Evolutionary conservation across 768 basidiomycete species (phyloP).

Genomic region (Rhodotorula sphaerocarpa): DNA sequence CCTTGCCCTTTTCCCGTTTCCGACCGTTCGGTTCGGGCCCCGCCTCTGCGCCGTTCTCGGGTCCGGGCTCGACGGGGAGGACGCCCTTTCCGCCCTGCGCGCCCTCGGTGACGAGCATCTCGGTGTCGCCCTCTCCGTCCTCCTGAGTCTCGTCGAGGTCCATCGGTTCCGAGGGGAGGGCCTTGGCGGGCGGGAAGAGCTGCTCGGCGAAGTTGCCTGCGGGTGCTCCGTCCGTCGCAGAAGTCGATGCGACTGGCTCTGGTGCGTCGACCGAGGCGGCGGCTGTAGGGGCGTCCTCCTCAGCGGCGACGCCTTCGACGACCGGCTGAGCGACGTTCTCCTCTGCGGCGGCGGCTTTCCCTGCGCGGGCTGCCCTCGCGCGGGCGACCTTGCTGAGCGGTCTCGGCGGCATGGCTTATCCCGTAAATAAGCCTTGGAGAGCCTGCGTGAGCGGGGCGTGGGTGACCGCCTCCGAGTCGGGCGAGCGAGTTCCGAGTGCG

Average conservation of each 20-base stretch:
- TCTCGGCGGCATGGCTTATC: background rate
- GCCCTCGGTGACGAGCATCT: conserved; percentile 7
- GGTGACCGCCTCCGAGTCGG: too few relatives aligned
- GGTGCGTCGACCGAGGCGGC: conserved; percentile 6
- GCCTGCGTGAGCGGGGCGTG: too few relatives aligned
- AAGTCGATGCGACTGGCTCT: conserved; percentile 5
- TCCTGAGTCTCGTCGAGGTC: conserved; percentile 28
- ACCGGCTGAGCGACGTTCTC: conserved; percentile 3
- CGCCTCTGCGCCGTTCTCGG: background rate
- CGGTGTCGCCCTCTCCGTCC: conserved; percentile 24
- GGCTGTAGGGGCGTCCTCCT: too few relatives aligned
- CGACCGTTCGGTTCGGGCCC: background rate
- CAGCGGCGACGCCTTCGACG: too few relatives aligned
- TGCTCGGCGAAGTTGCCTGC: background rate
- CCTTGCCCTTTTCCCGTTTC: conserved; percentile 11
- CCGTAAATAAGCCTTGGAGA: too few relatives aligned
- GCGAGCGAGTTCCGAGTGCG: too few relatives aligned
- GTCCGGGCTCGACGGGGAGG: background rate
- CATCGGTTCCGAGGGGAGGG: conserved; percentile 32
- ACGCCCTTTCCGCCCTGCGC: background rate
- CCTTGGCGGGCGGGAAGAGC: conserved; percentile 17
- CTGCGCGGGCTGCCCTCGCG: background rate
- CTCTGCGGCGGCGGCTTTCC: background rate
- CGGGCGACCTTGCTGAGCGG: background rate
- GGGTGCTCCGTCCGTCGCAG: background rate